Evolutionary conservation across 1,284 basidiomycete species (phyloP).

Genomic region (Laetiporus sulphureus): DNA sequence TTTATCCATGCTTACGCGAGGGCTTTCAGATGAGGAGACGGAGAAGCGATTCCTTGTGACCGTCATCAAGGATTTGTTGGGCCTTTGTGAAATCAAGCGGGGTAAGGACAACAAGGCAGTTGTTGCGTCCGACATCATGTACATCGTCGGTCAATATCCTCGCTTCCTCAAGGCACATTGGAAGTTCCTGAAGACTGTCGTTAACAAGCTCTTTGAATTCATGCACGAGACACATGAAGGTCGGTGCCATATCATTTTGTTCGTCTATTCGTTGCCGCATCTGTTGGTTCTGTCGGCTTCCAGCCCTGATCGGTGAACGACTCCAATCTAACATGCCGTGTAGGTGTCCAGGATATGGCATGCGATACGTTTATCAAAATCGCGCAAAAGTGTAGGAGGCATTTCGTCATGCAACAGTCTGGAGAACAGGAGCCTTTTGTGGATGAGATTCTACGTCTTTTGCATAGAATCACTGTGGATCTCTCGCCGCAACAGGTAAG

Average conservation of each 20-base stretch:
- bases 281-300: too few relatives aligned
- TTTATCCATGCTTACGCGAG: too few relatives aligned
- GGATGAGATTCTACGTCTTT: constrained; percentile 90
- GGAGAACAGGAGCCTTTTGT: constrained; percentile 98
- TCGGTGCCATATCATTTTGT: constrained; percentile 25
- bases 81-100: constrained; percentile 96
- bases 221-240: constrained; percentile 99
- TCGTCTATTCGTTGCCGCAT: too few relatives aligned
- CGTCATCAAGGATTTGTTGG: constrained; percentile 97
- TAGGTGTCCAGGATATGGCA: constrained; percentile 99
- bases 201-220: constrained; percentile 99
- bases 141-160: constrained; percentile 99
- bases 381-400: constrained; percentile 95
- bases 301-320: too few relatives aligned
- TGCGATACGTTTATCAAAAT: constrained; percentile 99
- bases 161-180: constrained; percentile 99
- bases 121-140: constrained; percentile 99
- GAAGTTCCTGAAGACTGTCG: constrained; percentile 99
- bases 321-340: constrained; percentile 9
- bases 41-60: constrained; percentile 99
- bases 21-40: constrained; percentile 96
- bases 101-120: constrained; percentile 99
- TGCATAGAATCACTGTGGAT: constrained; percentile 95
- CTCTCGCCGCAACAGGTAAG: constrained; percentile 86
- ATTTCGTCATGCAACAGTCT: constrained; percentile 98